Evolutionary conservation across 148 eudicot genomes (phyloP), one percentile per base, ranked within the genome.

Genomic region (Rhododendron mucronatum): DNA sequence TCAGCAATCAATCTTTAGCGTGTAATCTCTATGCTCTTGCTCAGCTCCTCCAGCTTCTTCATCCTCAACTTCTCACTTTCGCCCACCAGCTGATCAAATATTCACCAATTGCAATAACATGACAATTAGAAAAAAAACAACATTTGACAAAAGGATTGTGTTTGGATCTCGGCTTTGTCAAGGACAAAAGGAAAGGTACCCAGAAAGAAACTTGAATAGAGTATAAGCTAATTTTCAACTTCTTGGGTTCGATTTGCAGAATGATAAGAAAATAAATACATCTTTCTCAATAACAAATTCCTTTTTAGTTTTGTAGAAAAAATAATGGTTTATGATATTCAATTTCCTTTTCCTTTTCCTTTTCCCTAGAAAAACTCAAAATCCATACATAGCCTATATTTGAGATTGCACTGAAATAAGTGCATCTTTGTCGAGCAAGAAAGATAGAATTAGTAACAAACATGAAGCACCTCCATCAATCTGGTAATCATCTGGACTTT

Each of bases 11-110:
- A 15, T 14, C 73, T 89, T 55, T 48, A 91, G 69, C 81, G 90
- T 88, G 89, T 82, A n/a, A 90, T 85, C 81, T 95, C 98, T 44
- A 95, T 88, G 90, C 93, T 94, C 94, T 94, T 92, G 93, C 98
- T 95, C 91, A 95, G 89, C 86, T 95, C 98, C 63, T 95, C 98
- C 91, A 95, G 87, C 85, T 94, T 95, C 93, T 92, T 93, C 95
- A 95, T 88, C 94, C 98, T 95, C 89, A 92, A 67, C 85, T 88
- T 90, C 91, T 95, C 98, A 81, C 98, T 95, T 86, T 95, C 98
- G 45, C 95, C 87, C 79, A 95, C 98, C 91, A 95, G 93, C 98
- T 95, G 93, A 69, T 83, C 83, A 45, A 51, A 37, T 39, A 79
- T 74, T 45, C 35, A 86, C 51, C 55, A 55, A 45, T 21, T 23